Evolutionary conservation across 129 eudicot genomes (phyloP).

Genomic region (Helianthus tuberosus): DNA sequence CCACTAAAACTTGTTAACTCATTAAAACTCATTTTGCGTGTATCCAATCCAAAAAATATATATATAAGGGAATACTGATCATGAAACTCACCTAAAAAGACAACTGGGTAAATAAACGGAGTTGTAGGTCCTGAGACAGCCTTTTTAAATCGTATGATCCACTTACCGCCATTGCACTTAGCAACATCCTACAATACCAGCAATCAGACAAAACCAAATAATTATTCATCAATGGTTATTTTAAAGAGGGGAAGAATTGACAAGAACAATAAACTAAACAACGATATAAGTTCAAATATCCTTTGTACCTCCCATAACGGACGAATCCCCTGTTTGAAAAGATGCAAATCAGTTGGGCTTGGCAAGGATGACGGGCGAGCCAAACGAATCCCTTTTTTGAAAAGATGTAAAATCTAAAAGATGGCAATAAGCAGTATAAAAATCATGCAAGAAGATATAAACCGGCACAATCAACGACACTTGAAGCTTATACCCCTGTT

Average conservation of each 20-base stretch:
- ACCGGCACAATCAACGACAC: too few relatives aligned
- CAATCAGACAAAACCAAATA: slow-evolving; percentile 3
- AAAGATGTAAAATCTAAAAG: too few relatives aligned
- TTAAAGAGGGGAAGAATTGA: neutral
- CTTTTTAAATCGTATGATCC: slow-evolving; percentile 93
- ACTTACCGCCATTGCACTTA: slow-evolving; percentile 96
- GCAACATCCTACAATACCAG: slow-evolving; percentile 71
- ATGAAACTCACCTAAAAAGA: too few relatives aligned
- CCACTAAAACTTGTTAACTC: too few relatives aligned
- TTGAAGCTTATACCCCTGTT: too few relatives aligned
- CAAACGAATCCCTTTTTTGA: too few relatives aligned
- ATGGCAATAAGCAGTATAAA: neutral
- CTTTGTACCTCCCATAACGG: slow-evolving; percentile 91
- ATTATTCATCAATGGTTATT: neutral
- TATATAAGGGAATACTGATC: too few relatives aligned
- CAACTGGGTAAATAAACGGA: too few relatives aligned
- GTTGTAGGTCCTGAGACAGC: slow-evolving; percentile 60
- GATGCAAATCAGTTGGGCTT: slow-evolving; percentile 98
- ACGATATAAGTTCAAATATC: neutral
- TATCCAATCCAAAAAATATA: too few relatives aligned
- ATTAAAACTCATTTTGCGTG: too few relatives aligned
- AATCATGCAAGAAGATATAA: slow-evolving; percentile 10
- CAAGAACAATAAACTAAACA: neutral
- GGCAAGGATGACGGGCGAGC: slow-evolving; percentile 96
- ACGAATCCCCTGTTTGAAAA: slow-evolving; percentile 97